Percentiles rank a stretch among this genome's conserved stretches.
phyloP scores from a whole-genome alignment of 176 grass and related monocot genomes.

The Triticum turgidum region DNA sequence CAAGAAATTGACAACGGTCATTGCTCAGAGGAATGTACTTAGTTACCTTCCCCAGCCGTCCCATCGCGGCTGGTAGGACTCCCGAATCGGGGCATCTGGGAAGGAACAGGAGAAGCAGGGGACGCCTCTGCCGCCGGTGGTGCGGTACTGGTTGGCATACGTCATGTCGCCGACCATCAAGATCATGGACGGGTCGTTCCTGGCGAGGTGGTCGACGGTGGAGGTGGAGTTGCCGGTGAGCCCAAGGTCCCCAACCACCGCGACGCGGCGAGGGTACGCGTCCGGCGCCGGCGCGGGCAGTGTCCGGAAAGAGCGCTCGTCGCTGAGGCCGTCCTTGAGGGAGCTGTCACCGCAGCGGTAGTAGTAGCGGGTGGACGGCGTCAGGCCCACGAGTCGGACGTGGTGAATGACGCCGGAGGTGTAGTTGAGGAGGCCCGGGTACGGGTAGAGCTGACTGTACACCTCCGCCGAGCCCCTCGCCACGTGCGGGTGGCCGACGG shows the following conservation, averaged over 20 bases:
- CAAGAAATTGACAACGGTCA: not conserved
- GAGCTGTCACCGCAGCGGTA: constrained; percentile 83
- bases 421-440: constrained; percentile 78
- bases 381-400: constrained; percentile 60
- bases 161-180: constrained; percentile 79
- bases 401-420: constrained; percentile 81
- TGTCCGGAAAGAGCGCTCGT: constrained; percentile 63
- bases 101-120: constrained; percentile 90
- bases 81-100: constrained; percentile 65
- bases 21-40: not conserved
- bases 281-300: constrained; percentile 39
- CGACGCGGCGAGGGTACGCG: constrained; percentile 57
- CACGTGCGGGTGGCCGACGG: constrained; percentile 30
- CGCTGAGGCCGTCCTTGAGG: constrained; percentile 43
- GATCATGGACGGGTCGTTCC: constrained; percentile 66
- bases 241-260: constrained; percentile 79
- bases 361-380: constrained; percentile 59
- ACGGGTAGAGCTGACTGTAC: constrained; percentile 95
- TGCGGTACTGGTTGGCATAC: constrained; percentile 83
- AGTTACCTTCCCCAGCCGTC: constrained; percentile 81
- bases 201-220: constrained; percentile 72
- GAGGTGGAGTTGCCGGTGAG: constrained; percentile 87
- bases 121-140: constrained; percentile 72
- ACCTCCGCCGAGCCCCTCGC: constrained; percentile 56
- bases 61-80: constrained; percentile 88